phyloP scores from a whole-genome alignment of 257 asterid species.

The Penstemon eatonii region DNA sequence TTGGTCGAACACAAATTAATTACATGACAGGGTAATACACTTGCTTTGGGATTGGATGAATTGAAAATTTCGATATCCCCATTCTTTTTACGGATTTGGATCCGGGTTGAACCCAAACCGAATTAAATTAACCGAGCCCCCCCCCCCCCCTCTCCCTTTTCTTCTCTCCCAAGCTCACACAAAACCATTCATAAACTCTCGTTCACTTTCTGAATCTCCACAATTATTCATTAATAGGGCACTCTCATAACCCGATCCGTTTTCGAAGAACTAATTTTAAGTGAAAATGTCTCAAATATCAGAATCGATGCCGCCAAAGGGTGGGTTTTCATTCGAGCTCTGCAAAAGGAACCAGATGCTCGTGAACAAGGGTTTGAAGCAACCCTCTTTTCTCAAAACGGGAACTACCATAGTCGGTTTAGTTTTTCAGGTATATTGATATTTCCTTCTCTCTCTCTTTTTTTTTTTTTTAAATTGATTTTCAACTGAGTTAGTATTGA shows the following conservation, averaged over 20 bases:
- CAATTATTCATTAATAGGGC: neutral
- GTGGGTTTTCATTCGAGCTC: slow-evolving; percentile 80
- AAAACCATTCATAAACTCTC: slow-evolving; percentile 8
- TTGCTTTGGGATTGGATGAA: no score
- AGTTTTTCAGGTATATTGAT: slow-evolving; percentile 57
- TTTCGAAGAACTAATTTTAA: neutral
- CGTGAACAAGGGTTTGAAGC: slow-evolving; percentile 61
- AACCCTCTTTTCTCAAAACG: slow-evolving; percentile 77
- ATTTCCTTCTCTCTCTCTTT: neutral
- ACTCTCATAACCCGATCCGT: neutral
- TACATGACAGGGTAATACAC: no score
- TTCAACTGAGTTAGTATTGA: neutral
- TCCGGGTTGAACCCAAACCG: no score
- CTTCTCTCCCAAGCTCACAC: slow-evolving; percentile 41
- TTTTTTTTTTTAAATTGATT: slow-evolving; percentile 2
- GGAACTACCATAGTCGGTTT: slow-evolving; percentile 94
- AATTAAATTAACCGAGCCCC: no score
- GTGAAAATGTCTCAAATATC: slow-evolving; percentile 30
- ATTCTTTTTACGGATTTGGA: no score
- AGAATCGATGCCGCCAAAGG: slow-evolving; percentile 44
- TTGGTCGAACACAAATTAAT: no score
- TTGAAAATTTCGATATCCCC: no score
- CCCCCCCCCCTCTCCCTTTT: neutral
- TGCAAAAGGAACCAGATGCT: slow-evolving; percentile 89
- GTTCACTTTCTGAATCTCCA: slow-evolving; percentile 19